phyloP scores from a whole-genome alignment of 208 protist genomes.

The Crithidia bombi region DNA sequence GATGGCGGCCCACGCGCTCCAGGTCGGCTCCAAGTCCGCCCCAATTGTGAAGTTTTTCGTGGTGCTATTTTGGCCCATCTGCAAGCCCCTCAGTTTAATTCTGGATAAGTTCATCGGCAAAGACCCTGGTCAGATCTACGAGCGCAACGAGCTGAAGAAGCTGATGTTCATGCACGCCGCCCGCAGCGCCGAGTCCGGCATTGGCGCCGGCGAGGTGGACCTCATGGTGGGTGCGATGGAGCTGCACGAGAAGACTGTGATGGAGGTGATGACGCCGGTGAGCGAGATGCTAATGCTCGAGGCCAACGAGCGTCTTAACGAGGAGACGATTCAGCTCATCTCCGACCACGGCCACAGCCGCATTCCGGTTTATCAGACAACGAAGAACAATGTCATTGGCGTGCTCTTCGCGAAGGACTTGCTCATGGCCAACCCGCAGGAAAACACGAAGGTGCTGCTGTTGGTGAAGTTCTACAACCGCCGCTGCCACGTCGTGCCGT shows the following conservation, averaged over 20 bases:
- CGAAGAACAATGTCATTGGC: constrained; percentile 93
- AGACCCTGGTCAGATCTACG: constrained; percentile 96
- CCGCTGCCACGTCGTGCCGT: constrained; percentile 84
- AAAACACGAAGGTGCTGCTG: constrained; percentile 93
- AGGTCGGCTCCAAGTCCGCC: constrained; percentile 92
- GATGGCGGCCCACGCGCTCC: constrained; percentile 93
- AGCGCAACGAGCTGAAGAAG: constrained; percentile 95
- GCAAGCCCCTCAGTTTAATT: constrained; percentile 93
- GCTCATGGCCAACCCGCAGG: constrained; percentile 93
- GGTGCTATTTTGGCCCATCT: constrained; percentile 92
- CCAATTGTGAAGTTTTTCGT: constrained; percentile 95
- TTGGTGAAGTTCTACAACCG: constrained; percentile 95
- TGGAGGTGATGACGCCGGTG: constrained; percentile 96
- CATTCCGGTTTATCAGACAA: constrained; percentile 94
- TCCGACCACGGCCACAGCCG: constrained; percentile 93
- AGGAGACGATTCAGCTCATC: constrained; percentile 92
- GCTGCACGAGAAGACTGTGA: constrained; percentile 92
- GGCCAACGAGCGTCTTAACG: constrained; percentile 89
- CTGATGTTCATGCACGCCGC: constrained; percentile 96
- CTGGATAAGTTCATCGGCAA: constrained; percentile 93
- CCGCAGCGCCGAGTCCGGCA: constrained; percentile 81
- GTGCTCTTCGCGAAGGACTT: constrained; percentile 95
- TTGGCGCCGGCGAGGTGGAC: constrained; percentile 88
- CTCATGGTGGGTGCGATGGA: constrained; percentile 96
- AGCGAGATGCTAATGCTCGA: constrained; percentile 94